Evolutionary conservation across 805 yeast genomes (phyloP), one percentile per base, ranked within the genome.

Genomic region (Candida namnaoensis): DNA sequence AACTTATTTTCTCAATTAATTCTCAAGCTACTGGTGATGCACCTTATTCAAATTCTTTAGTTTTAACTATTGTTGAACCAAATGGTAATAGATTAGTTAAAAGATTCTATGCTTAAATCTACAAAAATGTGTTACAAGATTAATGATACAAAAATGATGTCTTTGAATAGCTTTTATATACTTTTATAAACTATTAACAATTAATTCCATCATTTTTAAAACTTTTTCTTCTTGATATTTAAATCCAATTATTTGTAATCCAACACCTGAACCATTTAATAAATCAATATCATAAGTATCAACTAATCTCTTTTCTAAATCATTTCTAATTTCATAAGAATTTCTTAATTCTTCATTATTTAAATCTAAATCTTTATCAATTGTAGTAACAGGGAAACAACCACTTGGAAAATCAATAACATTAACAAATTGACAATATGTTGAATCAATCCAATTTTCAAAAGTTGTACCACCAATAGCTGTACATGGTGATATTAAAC

Each of bases 341-440:
- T n/a, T n/a, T n/a, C n/a, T n/a, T n/a, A n/a, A n/a, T n/a, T n/a
- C n/a, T n/a, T n/a, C n/a, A n/a, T n/a, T n/a, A n/a, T n/a, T n/a
- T n/a, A n/a, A n/a, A n/a, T n/a, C n/a, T n/a, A n/a, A 27, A 1
- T 38, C 39, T 34, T 60, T 45, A 54, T 78, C 77, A 10, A 70
- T 82, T 42, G 64, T 60, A 6, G 76, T 66, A 3, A 75, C 78
- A 1, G 86, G 86, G 32, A 80, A 47, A 1, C 67, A 68, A 35
- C 73, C 76, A 38, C 73, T 68, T 27, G 78, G 60, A 51, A 73
- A 74, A 54, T 77, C 82, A n/a, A 78, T 53, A 14, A 72, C 63
- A 54, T 77, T 77, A 52, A 74, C 64, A 53, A 68, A 56, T 32
- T 73, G 67, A 2, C 86, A 79, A 56, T 80, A 81, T 2, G 72